phyloP scores from a whole-genome alignment of 805 yeast genomes.

The Yamadazyma phyllophila region DNA sequence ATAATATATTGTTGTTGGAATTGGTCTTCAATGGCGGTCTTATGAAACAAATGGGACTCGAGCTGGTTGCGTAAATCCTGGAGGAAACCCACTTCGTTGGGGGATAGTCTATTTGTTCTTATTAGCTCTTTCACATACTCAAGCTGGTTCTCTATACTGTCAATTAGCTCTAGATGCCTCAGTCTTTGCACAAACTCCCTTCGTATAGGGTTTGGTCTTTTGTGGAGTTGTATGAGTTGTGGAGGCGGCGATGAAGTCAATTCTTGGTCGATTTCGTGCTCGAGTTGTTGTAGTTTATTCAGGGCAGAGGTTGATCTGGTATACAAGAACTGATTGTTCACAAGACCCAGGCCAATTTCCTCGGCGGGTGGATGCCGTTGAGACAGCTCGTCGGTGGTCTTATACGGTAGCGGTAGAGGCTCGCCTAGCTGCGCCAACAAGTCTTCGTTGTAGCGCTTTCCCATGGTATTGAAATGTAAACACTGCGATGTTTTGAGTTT shows the following conservation, averaged over 20 bases:
- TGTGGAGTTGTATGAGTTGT: slow-evolving; percentile 2
- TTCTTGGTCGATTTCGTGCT: slow-evolving; percentile 6
- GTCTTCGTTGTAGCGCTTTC: slow-evolving; percentile 11
- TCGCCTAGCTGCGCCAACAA: slow-evolving; percentile 14
- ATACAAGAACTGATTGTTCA: slow-evolving; percentile 1
- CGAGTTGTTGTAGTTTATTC: slow-evolving; percentile 2
- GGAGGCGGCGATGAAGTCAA: background rate
- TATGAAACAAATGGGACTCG: slow-evolving; percentile 1
- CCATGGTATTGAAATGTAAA: slow-evolving; percentile 8
- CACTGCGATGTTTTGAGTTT: slow-evolving; percentile 5
- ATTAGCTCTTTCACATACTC: slow-evolving; percentile 8
- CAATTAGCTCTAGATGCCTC: slow-evolving; percentile 4
- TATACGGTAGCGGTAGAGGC: slow-evolving; percentile 17
- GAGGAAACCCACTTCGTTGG: slow-evolving; percentile 7
- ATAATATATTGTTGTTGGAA: background rate
- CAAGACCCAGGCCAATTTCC: background rate
- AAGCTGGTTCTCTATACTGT: slow-evolving; percentile 10
- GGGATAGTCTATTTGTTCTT: slow-evolving; percentile 3
- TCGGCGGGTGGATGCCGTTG: background rate
- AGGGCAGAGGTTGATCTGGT: background rate
- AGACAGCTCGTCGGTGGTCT: background rate
- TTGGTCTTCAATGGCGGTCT: background rate
- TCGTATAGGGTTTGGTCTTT: slow-evolving; percentile 14
- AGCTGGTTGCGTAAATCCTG: slow-evolving; percentile 8
- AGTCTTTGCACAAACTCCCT: slow-evolving; percentile 5